Percentiles rank a stretch among this genome's conserved stretches.
phyloP scores from a whole-genome alignment of 495 filamentous ascomycete genomes.

The Penicillium coprophilum region DNA sequence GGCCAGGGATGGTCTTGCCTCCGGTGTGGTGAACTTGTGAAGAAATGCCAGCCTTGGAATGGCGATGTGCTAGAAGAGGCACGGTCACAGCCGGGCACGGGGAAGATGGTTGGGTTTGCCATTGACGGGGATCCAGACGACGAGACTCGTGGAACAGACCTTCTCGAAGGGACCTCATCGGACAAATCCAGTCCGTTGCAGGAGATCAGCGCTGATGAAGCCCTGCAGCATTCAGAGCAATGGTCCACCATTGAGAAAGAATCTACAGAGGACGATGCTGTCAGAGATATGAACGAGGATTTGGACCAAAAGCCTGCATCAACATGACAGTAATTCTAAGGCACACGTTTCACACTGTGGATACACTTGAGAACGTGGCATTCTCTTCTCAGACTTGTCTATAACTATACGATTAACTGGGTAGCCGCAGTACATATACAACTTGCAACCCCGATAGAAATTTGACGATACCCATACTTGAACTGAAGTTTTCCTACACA shows the following conservation, averaged over 20 bases:
- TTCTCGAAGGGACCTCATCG: not conserved
- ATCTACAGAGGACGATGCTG: slow-evolving; percentile 11
- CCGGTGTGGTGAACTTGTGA: slow-evolving; percentile 80
- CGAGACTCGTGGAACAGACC: slow-evolving; percentile 14
- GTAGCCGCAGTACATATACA: slow-evolving; percentile 3
- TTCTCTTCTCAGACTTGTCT: not conserved
- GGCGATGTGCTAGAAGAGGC: slow-evolving; percentile 75
- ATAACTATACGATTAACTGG: slow-evolving; percentile 6
- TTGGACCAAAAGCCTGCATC: not conserved
- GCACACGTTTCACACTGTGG: not conserved
- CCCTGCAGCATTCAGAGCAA: slow-evolving; percentile 37
- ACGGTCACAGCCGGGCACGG: slow-evolving; percentile 46
- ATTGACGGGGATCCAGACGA: slow-evolving; percentile 45
- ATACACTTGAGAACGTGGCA: not conserved
- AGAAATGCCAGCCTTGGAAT: slow-evolving; percentile 89
- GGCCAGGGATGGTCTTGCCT: slow-evolving; percentile 96
- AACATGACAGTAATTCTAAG: not conserved
- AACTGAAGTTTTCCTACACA: not conserved
- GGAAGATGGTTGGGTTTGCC: slow-evolving; percentile 71
- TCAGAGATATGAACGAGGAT: not conserved
- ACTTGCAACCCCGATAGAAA: slow-evolving; percentile 5
- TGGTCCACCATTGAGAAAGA: slow-evolving; percentile 41
- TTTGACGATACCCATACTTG: slow-evolving; percentile 8
- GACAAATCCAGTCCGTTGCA: slow-evolving; percentile 28
- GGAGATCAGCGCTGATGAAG: slow-evolving; percentile 37